These are phyloP conservation scores for Yamadazyma blattariae DNA, from an alignment of 1,139 yeast species.

Conservation along the genomic window DNA sequence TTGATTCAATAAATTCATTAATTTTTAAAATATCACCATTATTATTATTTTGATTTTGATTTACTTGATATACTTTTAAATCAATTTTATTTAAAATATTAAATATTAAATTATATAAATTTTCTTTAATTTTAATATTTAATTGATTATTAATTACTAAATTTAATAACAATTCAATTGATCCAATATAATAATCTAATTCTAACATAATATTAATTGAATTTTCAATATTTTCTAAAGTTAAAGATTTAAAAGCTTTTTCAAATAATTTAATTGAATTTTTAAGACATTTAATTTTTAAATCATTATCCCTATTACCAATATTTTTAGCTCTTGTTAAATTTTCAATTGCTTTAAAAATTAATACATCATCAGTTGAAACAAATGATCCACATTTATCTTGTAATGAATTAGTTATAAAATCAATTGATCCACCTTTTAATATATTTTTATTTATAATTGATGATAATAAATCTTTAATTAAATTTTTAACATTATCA, in stretches of 20 bases:
- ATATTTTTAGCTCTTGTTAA: conserved; percentile 81
- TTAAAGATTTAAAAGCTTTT: conserved; percentile 74
- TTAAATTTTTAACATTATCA: conserved; percentile 58
- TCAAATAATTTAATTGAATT: conserved; percentile 77
- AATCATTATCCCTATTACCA: conserved; percentile 67
- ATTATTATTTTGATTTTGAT: conserved; percentile 43
- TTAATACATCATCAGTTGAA: conserved; percentile 87
- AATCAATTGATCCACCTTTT: conserved; percentile 91
- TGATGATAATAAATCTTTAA: conserved; percentile 84
- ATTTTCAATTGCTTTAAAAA: conserved; percentile 92
- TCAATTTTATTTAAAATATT: conserved; percentile 72
- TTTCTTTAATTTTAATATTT: conserved; percentile 19
- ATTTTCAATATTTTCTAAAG: conserved; percentile 77
- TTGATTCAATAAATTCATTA: conserved; percentile 54
- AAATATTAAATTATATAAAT: conserved; percentile 72
- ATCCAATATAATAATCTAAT: conserved; percentile 78
- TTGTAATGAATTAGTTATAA: conserved; percentile 83
- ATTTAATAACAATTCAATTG: conserved; percentile 77
- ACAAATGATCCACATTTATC: conserved; percentile 95
- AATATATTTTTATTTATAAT: conserved; percentile 85
- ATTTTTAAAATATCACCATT: conserved; percentile 38
- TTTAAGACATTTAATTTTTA: conserved; percentile 64
- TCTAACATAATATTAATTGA: conserved; percentile 77
- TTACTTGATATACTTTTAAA: conserved; percentile 54
- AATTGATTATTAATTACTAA: conserved; percentile 24